A percentile compares a stretch with the other conserved stretches of the same genome.
Evolutionary conservation across 345 rosid species (phyloP).

Genomic region (Adansonia digitata): DNA sequence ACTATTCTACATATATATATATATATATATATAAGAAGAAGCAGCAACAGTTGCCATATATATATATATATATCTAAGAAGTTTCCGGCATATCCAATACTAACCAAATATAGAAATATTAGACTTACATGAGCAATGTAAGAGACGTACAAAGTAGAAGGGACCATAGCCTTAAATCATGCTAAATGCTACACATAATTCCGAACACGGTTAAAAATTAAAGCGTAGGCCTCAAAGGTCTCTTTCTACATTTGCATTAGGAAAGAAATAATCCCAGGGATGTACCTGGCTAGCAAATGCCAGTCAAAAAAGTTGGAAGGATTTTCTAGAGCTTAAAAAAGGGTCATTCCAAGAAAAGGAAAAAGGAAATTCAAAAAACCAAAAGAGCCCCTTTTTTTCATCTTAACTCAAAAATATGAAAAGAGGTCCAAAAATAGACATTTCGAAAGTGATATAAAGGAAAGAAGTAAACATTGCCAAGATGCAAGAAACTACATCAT

Average conservation of each 20-base stretch:
- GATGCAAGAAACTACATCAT: background rate
- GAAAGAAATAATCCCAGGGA: constrained; percentile 19
- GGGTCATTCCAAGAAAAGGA: constrained; percentile 35
- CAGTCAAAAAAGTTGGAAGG: constrained; percentile 30
- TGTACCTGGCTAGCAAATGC: constrained; percentile 16
- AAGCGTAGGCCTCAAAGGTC: constrained; percentile 8
- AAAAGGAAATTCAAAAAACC: constrained; percentile 10
- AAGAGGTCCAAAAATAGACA: constrained; percentile 32
- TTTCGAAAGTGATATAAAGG: constrained; percentile 19
- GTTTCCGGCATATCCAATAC: constrained; percentile 1
- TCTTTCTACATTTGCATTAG: constrained; percentile 4
- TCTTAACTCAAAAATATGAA: background rate
- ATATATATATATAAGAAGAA: background rate
- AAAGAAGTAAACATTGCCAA: constrained; percentile 15
- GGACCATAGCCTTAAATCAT: constrained; percentile 20
- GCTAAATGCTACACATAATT: constrained; percentile 9
- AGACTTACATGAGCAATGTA: background rate
- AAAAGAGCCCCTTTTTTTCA: constrained; percentile 25
- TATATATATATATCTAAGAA: constrained; percentile 8
- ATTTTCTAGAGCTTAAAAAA: constrained; percentile 19
- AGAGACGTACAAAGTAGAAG: constrained; percentile 1
- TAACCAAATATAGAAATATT: constrained; percentile 18
- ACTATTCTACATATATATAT: background rate
- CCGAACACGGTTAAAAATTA: background rate
- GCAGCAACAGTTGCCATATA: background rate